Conservation (phyloP, 768 basidiomycete genomes). For the Hericium rajendrae region DNA sequence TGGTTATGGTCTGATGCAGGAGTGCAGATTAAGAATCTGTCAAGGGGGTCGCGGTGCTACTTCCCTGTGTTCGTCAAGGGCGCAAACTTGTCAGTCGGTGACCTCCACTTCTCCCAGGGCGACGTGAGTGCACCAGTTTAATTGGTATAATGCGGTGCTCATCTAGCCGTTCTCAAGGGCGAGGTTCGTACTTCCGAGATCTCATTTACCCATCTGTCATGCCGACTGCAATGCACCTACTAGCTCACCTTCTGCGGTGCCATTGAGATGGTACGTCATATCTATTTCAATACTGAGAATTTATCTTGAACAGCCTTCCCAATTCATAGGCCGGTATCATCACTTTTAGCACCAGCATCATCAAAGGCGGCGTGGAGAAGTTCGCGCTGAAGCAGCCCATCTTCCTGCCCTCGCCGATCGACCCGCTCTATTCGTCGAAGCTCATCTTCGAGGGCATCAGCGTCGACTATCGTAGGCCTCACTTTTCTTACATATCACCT, state of each 20-base stretch:
- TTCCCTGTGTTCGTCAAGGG: constrained; percentile 72
- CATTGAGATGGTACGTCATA: constrained; percentile 53
- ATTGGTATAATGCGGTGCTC: constrained; percentile 12
- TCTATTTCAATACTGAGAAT: too few species aligned
- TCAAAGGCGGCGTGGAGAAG: constrained; percentile 67
- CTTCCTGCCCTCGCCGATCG: constrained; percentile 66
- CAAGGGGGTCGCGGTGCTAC: constrained; percentile 64
- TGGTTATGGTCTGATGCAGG: background rate
- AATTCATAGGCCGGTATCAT: constrained; percentile 50
- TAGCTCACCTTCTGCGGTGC: constrained; percentile 70
- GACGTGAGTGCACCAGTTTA: constrained; percentile 33
- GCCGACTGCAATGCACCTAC: background rate
- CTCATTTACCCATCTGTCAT: background rate
- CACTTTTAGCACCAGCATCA: constrained; percentile 62
- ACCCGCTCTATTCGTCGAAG: constrained; percentile 68
- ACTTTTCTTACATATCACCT: background rate
- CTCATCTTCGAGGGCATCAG: constrained; percentile 70
- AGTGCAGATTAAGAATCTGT: constrained; percentile 63
- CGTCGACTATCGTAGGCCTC: constrained; percentile 52
- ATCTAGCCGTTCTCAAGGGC: constrained; percentile 28
- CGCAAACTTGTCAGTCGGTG: constrained; percentile 70
- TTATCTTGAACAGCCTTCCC: too few species aligned
- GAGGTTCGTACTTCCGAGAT: constrained; percentile 31
- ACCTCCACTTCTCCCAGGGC: constrained; percentile 73
- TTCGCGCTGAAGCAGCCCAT: constrained; percentile 68